phyloP scores from a whole-genome alignment of 2,329 filamentous ascomycete genomes.

The Xylariomycetidae sp. region DNA sequence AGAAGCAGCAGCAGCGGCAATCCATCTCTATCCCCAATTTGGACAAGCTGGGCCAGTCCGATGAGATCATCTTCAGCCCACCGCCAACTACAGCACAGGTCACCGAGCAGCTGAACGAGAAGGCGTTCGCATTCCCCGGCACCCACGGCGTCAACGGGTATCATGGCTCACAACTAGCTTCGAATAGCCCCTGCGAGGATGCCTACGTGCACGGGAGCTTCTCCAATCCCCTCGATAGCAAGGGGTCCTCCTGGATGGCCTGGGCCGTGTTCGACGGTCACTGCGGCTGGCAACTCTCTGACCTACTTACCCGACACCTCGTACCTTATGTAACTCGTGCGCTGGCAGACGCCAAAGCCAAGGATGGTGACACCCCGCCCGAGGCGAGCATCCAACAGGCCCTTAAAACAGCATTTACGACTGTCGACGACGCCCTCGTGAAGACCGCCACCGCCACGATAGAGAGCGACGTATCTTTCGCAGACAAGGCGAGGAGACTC shows the following conservation, averaged over 20 bases:
- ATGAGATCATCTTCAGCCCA: constrained; percentile 18
- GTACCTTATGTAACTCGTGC: constrained; percentile 25
- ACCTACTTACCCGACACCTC: constrained; percentile 25
- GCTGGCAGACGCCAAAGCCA: constrained; percentile 13
- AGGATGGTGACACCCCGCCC: constrained; percentile 7
- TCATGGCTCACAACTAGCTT: constrained; percentile 27
- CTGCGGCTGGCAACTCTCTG: constrained; percentile 30
- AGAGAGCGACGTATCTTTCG: constrained; percentile 24
- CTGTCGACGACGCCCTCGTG: constrained; percentile 30
- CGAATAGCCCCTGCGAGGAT: constrained; percentile 30
- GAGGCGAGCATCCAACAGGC: constrained; percentile 26
- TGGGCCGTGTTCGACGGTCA: constrained; percentile 33
- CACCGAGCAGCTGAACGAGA: constrained; percentile 24
- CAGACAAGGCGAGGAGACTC: constrained; percentile 24
- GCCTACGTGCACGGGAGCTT: constrained; percentile 28
- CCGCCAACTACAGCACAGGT: constrained; percentile 20
- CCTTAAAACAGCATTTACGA: constrained; percentile 33
- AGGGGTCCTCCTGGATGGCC: constrained; percentile 21
- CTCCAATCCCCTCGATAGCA: constrained; percentile 17
- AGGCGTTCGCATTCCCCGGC: constrained; percentile 14
- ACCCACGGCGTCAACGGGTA: constrained; percentile 20
- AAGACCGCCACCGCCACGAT: constrained; percentile 20
- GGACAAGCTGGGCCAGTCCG: constrained; percentile 18
- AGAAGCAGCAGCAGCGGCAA: too few relatives aligned
- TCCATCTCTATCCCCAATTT: constrained; percentile 27